phyloP scores from a whole-genome alignment of 2,329 filamentous ascomycete genomes.

The Pseudogymnoascus verrucosus region DNA sequence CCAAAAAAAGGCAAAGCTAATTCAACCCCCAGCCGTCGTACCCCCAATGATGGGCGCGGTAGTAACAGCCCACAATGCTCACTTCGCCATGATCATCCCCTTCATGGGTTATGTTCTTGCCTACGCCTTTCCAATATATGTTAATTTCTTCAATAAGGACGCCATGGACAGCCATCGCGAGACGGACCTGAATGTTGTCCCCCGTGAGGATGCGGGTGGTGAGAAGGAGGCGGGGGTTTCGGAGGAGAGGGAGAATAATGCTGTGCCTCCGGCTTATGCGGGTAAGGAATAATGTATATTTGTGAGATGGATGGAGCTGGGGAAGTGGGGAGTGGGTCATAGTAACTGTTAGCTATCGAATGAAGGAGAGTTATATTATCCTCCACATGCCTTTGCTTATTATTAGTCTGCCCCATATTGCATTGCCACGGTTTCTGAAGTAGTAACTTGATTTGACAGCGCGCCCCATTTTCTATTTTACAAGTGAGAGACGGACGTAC shows the following conservation, averaged over 20 bases:
- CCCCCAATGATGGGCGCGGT: slow-evolving; percentile 62
- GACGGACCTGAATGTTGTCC: not conserved
- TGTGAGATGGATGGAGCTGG: not conserved
- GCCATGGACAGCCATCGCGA: slow-evolving; percentile 17
- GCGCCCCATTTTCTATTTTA: too few species aligned
- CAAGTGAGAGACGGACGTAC: too few species aligned
- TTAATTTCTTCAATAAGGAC: slow-evolving; percentile 18
- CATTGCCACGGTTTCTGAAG: not conserved
- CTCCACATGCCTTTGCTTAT: not conserved
- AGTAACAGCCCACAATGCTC: slow-evolving; percentile 41
- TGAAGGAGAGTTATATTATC: not conserved
- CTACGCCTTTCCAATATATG: slow-evolving; percentile 6
- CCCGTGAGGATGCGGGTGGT: not conserved
- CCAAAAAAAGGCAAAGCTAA: too few species aligned
- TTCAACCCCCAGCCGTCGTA: slow-evolving; percentile 40
- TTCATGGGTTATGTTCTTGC: slow-evolving; percentile 17
- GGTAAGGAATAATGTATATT: not conserved
- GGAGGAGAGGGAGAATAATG: not conserved
- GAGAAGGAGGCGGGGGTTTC: not conserved
- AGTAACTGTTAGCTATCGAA: not conserved
- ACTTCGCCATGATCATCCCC: not conserved
- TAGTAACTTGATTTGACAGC: too few species aligned
- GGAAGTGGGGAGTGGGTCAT: not conserved
- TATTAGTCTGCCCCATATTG: too few species aligned
- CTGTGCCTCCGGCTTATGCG: not conserved